Evolutionary conservation across 2,329 filamentous ascomycete species (phyloP), one percentile per base, ranked within the genome.

Genomic region (Alternaria brassicae): DNA sequence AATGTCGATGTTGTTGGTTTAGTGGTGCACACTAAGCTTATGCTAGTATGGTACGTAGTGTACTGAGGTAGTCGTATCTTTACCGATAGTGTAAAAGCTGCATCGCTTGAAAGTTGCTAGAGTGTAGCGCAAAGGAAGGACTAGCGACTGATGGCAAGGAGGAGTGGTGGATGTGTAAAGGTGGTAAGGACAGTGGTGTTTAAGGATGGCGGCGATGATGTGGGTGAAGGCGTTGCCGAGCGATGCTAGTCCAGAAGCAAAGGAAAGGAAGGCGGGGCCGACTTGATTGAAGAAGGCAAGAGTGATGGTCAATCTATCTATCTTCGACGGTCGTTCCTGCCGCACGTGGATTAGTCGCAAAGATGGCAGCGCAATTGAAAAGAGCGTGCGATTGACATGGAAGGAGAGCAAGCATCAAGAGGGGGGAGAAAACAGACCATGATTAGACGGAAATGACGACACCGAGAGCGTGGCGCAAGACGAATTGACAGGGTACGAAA

Each of bases 1-100:
- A 25, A 56, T 64, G 63, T 58, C 45, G 58, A 40, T 57, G 56
- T 56, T 56, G 44, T 54, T 68, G 66, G 48, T 17, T 53, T 65
- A 63, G 58, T 44, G 47, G 53, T 62, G 41, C 53, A 48, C 41
- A 56, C 65, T 67, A 67, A 62, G 61, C 56, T 63, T 49, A 63
- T 63, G 58, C 47, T 23, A 58, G 56, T 65, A 61, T 62, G 39
- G 61, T 56, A 53, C 42, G 34, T 48, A 19, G 44, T 37, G 37
- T 64, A 61, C 55, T 53, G 37, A 41, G 52, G 58, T 59, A 62
- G 60, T 62, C 54, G 62, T 58, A 49, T 40, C 28, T 61, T 63
- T 65, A 70, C 62, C 61, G 60, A 61, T 62, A 25, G 28, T 34
- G 44, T 34, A 41, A 49, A 41, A 44, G 60, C 63, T 60, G 68